Percentiles rank a stretch among this genome's conserved stretches.
Conservation (phyloP, 2,329 filamentous ascomycete genomes). For the Fusarium neocosmosporiellum region DNA sequence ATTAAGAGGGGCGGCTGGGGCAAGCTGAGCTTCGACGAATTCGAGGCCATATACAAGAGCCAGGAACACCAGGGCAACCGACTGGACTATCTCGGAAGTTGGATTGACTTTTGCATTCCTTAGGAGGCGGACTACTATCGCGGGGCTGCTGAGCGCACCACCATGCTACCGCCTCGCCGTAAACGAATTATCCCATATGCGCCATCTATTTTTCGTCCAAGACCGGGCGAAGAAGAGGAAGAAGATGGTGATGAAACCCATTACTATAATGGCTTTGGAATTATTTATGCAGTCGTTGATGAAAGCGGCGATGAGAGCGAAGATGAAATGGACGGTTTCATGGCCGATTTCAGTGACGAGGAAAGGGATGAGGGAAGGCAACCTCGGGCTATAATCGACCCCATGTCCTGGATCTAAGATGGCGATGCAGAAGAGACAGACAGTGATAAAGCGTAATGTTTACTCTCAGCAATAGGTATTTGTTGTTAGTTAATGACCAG, state of each 20-base stretch:
- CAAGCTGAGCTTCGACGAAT: constrained; percentile 81
- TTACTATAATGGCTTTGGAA: background rate
- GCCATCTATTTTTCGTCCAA: background rate
- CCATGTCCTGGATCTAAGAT: background rate
- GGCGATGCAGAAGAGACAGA: background rate
- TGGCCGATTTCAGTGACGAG: background rate
- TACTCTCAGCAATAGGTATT: background rate
- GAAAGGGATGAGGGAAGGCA: background rate
- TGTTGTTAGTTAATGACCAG: background rate
- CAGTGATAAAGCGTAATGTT: constrained; percentile 8
- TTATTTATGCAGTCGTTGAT: background rate
- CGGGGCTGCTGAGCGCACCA: background rate
- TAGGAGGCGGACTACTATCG: constrained; percentile 45
- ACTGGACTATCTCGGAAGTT: constrained; percentile 85
- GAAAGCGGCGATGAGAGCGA: background rate
- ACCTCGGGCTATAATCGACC: background rate
- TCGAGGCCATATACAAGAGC: constrained; percentile 78
- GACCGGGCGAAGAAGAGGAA: background rate
- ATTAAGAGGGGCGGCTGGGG: constrained; percentile 81
- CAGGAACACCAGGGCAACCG: constrained; percentile 71
- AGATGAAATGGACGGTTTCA: background rate
- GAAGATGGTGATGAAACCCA: background rate
- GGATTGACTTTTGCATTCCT: constrained; percentile 86
- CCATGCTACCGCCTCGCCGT: background rate
- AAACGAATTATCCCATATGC: background rate